Conservation (phyloP, 2,329 filamentous ascomycete species). For the Thielaviopsis ethacetica region DNA sequence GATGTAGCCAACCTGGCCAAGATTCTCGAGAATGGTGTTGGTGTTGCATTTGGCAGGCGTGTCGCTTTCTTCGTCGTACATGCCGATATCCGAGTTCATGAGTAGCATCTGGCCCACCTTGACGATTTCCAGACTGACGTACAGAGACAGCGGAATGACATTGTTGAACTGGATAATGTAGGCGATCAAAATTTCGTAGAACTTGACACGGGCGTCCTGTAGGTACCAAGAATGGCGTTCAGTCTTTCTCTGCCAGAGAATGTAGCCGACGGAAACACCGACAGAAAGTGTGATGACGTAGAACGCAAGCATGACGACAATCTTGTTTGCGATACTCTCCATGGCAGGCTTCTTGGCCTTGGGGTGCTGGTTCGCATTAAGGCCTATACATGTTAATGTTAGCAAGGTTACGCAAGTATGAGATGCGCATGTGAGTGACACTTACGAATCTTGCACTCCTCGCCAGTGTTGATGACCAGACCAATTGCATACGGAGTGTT, state of each 20-base stretch:
- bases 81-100: slow-evolving; percentile 64
- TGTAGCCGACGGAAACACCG: slow-evolving; percentile 69
- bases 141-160: slow-evolving; percentile 78
- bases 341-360: slow-evolving; percentile 68
- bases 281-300: slow-evolving; percentile 67
- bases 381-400: slow-evolving; percentile 21
- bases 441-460: slow-evolving; percentile 71
- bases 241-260: slow-evolving; percentile 52
- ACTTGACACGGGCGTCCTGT: slow-evolving; percentile 49
- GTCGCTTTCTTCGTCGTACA: slow-evolving; percentile 75
- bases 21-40: slow-evolving; percentile 86
- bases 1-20: slow-evolving; percentile 77
- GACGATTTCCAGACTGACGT: slow-evolving; percentile 77
- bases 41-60: slow-evolving; percentile 83
- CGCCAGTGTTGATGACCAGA: slow-evolving; percentile 73
- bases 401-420: not conserved
- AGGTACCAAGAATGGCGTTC: slow-evolving; percentile 67
- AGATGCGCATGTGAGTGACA: not conserved
- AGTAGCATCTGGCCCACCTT: slow-evolving; percentile 67
- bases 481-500: slow-evolving; percentile 63
- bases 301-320: slow-evolving; percentile 64
- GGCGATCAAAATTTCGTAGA: slow-evolving; percentile 69
- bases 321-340: slow-evolving; percentile 60
- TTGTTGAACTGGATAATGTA: slow-evolving; percentile 98
- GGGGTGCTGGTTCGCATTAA: slow-evolving; percentile 83